Percentiles rank a stretch among this genome's conserved stretches.
Conservation (phyloP, 1,284 basidiomycete species). For the Pulveroboletus sp. region DNA sequence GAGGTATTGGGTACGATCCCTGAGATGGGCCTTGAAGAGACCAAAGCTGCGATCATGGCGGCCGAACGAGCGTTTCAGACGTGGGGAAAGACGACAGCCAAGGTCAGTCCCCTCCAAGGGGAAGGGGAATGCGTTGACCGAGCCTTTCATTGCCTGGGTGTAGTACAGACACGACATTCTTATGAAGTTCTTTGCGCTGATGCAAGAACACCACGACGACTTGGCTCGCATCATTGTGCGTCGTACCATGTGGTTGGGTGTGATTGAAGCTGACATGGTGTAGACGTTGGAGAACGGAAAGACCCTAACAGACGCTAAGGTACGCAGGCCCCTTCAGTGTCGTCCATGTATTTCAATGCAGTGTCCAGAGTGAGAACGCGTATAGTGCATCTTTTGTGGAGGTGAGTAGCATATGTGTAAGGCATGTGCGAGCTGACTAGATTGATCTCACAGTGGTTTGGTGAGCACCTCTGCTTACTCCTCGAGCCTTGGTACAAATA, state of each 20-base stretch:
- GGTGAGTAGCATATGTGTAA: constrained; percentile 45
- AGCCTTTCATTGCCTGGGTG: not conserved
- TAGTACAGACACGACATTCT: constrained; percentile 81
- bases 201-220: constrained; percentile 82
- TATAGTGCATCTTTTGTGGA: constrained; percentile 87
- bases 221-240: constrained; percentile 77
- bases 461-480: constrained; percentile 41
- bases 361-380: constrained; percentile 65
- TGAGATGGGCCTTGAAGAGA: constrained; percentile 84
- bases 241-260: constrained; percentile 20
- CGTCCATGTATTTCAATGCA: not conserved
- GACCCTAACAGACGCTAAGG: constrained; percentile 79
- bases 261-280: constrained; percentile 18
- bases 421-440: constrained; percentile 8
- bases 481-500: not conserved
- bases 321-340: constrained; percentile 25
- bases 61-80: constrained; percentile 76
- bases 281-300: constrained; percentile 94
- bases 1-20: constrained; percentile 80
- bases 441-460: constrained; percentile 66
- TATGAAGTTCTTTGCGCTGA: constrained; percentile 69
- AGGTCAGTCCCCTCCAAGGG: constrained; percentile 44
- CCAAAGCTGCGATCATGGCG: constrained; percentile 76
- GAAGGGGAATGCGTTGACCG: not conserved
- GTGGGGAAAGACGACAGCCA: constrained; percentile 82